Evolutionary conservation across 345 rosid species (phyloP).

Genomic region (Lepidium aucheri): DNA sequence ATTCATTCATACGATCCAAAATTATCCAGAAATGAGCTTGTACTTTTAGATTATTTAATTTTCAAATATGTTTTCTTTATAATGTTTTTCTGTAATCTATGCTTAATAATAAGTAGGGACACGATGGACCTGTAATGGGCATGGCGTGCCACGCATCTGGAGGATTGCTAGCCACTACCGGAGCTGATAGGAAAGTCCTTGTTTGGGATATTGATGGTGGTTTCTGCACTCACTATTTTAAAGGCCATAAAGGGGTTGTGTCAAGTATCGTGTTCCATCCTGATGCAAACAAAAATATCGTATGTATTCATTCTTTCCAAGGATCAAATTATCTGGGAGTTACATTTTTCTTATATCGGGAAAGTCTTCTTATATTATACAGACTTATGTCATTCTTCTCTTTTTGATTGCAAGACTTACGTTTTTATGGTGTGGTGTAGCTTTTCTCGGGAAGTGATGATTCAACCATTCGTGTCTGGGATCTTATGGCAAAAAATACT

Average conservation of each 20-base stretch:
- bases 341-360: not conserved
- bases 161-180: conserved; percentile 90
- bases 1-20: not conserved
- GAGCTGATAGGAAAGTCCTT: conserved; percentile 95
- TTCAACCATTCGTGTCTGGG: conserved; percentile 80
- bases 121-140: conserved; percentile 84
- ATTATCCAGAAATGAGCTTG: not conserved
- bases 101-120: conserved; percentile 47
- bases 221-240: conserved; percentile 89
- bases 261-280: conserved; percentile 77
- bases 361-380: not conserved
- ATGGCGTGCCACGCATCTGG: conserved; percentile 96
- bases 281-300: conserved; percentile 48
- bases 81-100: not conserved
- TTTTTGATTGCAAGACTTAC: not conserved
- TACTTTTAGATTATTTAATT: not conserved
- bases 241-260: conserved; percentile 89
- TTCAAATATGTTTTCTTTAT: not conserved
- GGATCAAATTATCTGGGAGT: not conserved
- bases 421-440: conserved; percentile 29
- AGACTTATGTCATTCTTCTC: not conserved
- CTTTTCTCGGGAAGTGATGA: conserved; percentile 90
- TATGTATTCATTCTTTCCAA: conserved; percentile 30
- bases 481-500: conserved; percentile 59
- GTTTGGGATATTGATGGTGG: conserved; percentile 99